Evolutionary conservation across 768 basidiomycete genomes (phyloP).

Genomic region (Krasilnikovozyma curviuscula): DNA sequence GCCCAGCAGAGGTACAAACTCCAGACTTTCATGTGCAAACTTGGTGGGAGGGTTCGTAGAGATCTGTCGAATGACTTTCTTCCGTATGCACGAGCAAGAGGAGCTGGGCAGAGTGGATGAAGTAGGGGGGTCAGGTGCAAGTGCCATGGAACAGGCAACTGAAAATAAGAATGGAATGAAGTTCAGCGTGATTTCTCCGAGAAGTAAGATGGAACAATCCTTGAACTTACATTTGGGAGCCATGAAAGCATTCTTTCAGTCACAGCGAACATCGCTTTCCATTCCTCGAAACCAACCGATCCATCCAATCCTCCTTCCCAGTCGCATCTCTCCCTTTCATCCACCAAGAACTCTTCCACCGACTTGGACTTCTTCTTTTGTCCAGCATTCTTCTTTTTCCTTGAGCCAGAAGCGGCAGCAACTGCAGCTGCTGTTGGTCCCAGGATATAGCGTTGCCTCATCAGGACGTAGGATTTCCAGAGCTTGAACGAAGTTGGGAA

Average conservation of each 20-base stretch:
- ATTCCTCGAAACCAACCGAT: slow-evolving; percentile 87
- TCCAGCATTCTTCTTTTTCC: slow-evolving; percentile 60
- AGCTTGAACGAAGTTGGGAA: slow-evolving; percentile 84
- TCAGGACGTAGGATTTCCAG: slow-evolving; percentile 79
- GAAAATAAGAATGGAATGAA: not conserved
- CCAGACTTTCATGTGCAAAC: slow-evolving; percentile 82
- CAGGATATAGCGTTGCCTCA: slow-evolving; percentile 67
- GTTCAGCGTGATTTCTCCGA: not conserved
- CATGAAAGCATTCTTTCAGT: slow-evolving; percentile 91
- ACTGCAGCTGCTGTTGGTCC: slow-evolving; percentile 31
- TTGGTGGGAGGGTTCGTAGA: slow-evolving; percentile 77
- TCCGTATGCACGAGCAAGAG: slow-evolving; percentile 71
- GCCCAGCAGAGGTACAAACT: slow-evolving; percentile 82
- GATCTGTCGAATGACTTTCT: slow-evolving; percentile 87
- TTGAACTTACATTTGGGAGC: slow-evolving; percentile 55
- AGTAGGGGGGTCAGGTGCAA: slow-evolving; percentile 77
- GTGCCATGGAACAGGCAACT: slow-evolving; percentile 89
- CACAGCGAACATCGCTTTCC: slow-evolving; percentile 66
- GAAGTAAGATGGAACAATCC: not conserved
- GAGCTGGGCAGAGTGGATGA: slow-evolving; percentile 71
- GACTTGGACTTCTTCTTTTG: slow-evolving; percentile 33
- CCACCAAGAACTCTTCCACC: slow-evolving; percentile 26
- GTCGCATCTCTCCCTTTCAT: slow-evolving; percentile 33
- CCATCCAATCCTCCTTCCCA: slow-evolving; percentile 78
- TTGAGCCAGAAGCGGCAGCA: slow-evolving; percentile 35